Conservation (phyloP, 2,329 filamentous ascomycete genomes). For the Aureobasidium leucospermi region DNA sequence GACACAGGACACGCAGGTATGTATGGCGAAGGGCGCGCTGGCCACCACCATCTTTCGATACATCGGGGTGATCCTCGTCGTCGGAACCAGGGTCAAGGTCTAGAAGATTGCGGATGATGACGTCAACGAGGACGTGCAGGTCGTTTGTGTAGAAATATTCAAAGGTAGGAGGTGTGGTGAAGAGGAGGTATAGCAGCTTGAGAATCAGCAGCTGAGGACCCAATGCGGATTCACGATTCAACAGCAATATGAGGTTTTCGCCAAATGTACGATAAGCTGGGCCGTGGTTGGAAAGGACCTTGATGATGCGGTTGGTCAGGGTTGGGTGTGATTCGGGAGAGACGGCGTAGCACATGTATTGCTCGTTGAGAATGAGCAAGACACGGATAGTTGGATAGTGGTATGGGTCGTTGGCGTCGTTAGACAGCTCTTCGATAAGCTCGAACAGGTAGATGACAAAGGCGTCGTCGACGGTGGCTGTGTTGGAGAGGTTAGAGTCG, state of each 20-base stretch:
- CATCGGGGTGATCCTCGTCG: conserved; percentile 26
- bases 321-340: conserved; percentile 28
- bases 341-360: conserved; percentile 73
- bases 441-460: conserved; percentile 80
- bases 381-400: conserved; percentile 94
- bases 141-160: conserved; percentile 99
- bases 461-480: conserved; percentile 58
- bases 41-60: conserved; percentile 21
- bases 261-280: conserved; percentile 86
- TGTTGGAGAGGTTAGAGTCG: not conserved
- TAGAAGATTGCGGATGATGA: conserved; percentile 93
- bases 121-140: conserved; percentile 84
- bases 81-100: conserved; percentile 77
- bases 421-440: conserved; percentile 78
- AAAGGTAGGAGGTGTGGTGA: conserved; percentile 83
- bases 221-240: conserved; percentile 90
- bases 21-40: conserved; percentile 67
- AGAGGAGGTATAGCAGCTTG: conserved; percentile 89
- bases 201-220: conserved; percentile 92
- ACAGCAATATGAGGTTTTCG: conserved; percentile 88
- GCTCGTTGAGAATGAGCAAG: conserved; percentile 89
- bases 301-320: conserved; percentile 88
- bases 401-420: conserved; percentile 86
- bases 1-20: conserved; percentile 86
- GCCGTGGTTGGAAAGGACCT: conserved; percentile 75